phyloP scores from a whole-genome alignment of 192 early-diverging fungal species.

The Chytriomyces confervae region DNA sequence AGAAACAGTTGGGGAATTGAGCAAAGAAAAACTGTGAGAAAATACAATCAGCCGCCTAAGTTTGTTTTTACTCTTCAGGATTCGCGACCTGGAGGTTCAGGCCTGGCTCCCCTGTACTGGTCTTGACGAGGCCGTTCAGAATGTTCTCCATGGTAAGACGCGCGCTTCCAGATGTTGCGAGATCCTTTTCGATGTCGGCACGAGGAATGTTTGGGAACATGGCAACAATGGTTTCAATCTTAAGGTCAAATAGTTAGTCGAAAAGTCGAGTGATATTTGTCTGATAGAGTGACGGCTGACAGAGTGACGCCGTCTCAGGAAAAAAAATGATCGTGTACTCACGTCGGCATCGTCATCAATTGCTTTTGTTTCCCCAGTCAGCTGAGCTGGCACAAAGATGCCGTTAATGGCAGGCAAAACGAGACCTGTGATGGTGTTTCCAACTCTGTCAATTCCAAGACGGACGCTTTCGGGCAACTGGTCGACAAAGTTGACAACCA shows the following conservation, averaged over 20 bases:
- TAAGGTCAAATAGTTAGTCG: too few relatives aligned
- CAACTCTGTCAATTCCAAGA: neutral
- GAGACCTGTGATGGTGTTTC: neutral
- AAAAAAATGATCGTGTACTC: neutral
- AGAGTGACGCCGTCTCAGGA: neutral
- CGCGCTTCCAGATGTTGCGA: neutral
- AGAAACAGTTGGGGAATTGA: too few relatives aligned
- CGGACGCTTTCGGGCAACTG: constrained; percentile 15
- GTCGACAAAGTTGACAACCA: constrained; percentile 19
- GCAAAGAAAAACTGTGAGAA: too few relatives aligned
- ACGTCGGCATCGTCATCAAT: constrained; percentile 3
- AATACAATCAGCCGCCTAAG: too few relatives aligned
- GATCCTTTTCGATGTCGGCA: constrained; percentile 17
- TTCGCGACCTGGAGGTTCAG: constrained; percentile 17
- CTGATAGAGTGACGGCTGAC: too few relatives aligned
- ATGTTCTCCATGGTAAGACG: constrained; percentile 28
- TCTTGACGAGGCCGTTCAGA: constrained; percentile 12
- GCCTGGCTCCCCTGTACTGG: neutral
- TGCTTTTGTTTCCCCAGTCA: neutral
- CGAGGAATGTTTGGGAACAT: constrained; percentile 32
- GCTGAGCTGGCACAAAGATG: neutral
- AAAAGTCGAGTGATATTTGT: too few relatives aligned
- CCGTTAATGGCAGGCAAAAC: constrained; percentile 10
- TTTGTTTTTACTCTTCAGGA: constrained; percentile 20
- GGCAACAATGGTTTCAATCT: constrained; percentile 17